phyloP scores from a whole-genome alignment of 2,329 filamentous ascomycete genomes.

The Monosporascus sp. region DNA sequence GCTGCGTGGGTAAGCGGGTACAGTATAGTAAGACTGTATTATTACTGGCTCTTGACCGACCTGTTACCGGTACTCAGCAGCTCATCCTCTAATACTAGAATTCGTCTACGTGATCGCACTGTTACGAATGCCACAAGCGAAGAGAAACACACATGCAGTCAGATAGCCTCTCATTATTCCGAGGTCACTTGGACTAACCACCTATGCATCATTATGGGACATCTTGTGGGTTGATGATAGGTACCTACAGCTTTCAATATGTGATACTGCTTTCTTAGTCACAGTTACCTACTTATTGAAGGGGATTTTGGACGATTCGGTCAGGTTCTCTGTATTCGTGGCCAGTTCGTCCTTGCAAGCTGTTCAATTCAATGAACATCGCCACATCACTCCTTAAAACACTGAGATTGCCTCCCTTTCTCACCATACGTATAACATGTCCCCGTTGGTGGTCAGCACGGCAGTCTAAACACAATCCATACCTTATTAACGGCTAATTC shows the following conservation, averaged over 20 bases:
- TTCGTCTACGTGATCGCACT: too few species aligned
- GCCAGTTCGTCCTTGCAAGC: slow-evolving; percentile 21
- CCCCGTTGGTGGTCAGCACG: not conserved
- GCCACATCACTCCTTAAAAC: slow-evolving; percentile 17
- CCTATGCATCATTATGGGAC: too few species aligned
- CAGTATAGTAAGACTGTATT: slow-evolving; percentile 6
- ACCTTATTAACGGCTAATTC: not conserved
- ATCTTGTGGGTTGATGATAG: too few species aligned
- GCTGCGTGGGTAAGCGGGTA: slow-evolving; percentile 5
- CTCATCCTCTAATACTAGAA: too few species aligned
- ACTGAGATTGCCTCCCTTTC: not conserved
- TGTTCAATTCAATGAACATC: slow-evolving; percentile 23
- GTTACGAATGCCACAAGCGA: too few species aligned
- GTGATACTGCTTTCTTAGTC: not conserved
- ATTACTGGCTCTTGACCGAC: too few species aligned
- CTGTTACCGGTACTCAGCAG: too few species aligned
- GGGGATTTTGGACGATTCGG: not conserved
- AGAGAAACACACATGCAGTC: too few species aligned
- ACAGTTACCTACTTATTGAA: not conserved
- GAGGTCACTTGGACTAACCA: too few species aligned
- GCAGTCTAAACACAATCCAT: not conserved
- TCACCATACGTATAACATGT: not conserved
- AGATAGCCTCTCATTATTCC: too few species aligned
- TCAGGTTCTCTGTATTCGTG: slow-evolving; percentile 15
- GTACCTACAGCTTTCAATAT: not conserved